Evolutionary conservation across 2,329 filamentous ascomycete species (phyloP).

Genomic region (Rhynchosporium graminicola): DNA sequence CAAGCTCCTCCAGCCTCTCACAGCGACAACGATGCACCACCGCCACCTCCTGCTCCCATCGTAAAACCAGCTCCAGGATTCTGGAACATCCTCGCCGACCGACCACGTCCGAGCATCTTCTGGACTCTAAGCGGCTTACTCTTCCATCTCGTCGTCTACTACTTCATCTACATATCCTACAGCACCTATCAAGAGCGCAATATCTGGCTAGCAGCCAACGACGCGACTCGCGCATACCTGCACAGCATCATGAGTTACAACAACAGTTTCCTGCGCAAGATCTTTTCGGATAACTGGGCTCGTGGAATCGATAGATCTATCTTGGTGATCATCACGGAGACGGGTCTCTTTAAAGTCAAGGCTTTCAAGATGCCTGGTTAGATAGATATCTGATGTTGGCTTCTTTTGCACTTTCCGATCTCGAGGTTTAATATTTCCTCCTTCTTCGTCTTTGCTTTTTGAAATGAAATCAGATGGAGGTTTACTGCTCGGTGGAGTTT

Average conservation of each 20-base stretch:
- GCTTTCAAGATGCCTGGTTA: slow-evolving; percentile 20
- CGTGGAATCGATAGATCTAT: slow-evolving; percentile 1
- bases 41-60: neutral
- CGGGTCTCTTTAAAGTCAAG: slow-evolving; percentile 4
- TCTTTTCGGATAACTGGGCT: slow-evolving; percentile 1
- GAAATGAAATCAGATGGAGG: neutral
- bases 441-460: neutral
- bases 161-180: slow-evolving; percentile 13
- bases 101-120: neutral
- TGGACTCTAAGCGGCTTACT: slow-evolving; percentile 4
- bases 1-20: neutral
- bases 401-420: neutral
- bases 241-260: neutral
- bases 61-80: neutral
- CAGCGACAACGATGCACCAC: neutral
- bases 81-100: neutral
- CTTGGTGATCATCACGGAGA: neutral
- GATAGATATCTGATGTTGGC: neutral
- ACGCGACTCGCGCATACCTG: slow-evolving; percentile 14
- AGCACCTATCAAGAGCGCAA: slow-evolving; percentile 18
- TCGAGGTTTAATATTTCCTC: neutral
- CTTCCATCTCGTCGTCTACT: slow-evolving; percentile 21
- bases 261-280: slow-evolving; percentile 7
- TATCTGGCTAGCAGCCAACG: slow-evolving; percentile 23
- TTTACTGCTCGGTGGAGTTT: neutral